Base-by-base conservation (phyloP, 306 rosid genomes). In the Rosa persica region DNA sequence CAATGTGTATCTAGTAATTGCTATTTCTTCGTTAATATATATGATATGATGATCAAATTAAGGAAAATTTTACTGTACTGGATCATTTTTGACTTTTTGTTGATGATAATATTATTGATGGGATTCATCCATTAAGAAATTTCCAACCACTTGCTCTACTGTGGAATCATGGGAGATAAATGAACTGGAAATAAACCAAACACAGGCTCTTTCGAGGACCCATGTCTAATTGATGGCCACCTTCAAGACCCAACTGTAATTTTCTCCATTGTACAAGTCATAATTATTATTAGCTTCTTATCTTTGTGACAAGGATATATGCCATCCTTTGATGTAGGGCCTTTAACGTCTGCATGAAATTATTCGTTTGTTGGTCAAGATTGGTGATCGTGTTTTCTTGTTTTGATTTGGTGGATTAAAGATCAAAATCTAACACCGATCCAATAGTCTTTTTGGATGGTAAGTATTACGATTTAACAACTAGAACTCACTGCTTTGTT, bases 1-100 rank as follows among this genome's bases (percentile, higher is more conserved):
- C 27, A 67, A 67, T 67, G 20, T 67, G 71, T 67, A 67, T 39
- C 71, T 67, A 67, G 19, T 67, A 67, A 67, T 67, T 67, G 25
- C 47, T 67, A 27, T 67, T 39, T 38, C 70, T 34, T 66, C 70
- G 47, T 66, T 19, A 5, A 17, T 66, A 38, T 65, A 17, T 66
- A 38, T 66, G 70, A 66, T 66, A 36, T 61, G 68, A 62, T 62
- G 13, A 66, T 38, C 27, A 66, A 19, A 38, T 38, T 66, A 38
- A n/a, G 30, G 8, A 39, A 38, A 8, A 12, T 2, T 8, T 15
- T 39, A 38, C 46, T 65, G 22, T 39, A 0, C 47, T 19, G 2
- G 30, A 51, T 54, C 22, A 8, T 36, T 15, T 66, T 64, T 64
- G 8, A 30, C 44, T 43, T 43, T 8, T 8, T 43, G 36, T 60